Percentiles rank a stretch among this genome's conserved stretches.
Conservation (phyloP, 106 monocot species). For the Dioscorea zingiberensis region DNA sequence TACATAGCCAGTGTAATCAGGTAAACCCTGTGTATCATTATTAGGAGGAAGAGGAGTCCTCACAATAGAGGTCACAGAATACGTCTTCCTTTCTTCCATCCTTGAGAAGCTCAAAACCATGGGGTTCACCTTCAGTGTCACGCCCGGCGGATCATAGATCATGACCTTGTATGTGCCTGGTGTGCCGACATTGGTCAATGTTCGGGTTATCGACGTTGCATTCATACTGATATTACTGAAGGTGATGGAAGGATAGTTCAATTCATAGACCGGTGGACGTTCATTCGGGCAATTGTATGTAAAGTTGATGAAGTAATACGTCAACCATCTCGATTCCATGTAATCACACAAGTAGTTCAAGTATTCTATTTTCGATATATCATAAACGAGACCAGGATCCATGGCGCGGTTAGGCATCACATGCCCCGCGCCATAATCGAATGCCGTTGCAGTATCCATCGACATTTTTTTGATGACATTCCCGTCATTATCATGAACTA, state of each 20-base stretch:
- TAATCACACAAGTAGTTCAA: background rate
- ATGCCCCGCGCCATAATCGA: background rate
- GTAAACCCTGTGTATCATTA: too few species aligned
- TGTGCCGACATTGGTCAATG: conserved; percentile 51
- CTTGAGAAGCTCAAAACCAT: conserved; percentile 20
- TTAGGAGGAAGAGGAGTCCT: too few species aligned
- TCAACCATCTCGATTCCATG: too few species aligned
- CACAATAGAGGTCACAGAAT: background rate
- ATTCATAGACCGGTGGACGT: conserved; percentile 13
- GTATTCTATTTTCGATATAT: background rate
- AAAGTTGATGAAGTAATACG: conserved; percentile 3
- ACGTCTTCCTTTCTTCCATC: conserved; percentile 44
- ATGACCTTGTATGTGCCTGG: conserved; percentile 42
- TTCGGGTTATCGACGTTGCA: conserved; percentile 27
- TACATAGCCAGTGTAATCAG: conserved; percentile 14
- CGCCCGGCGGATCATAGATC: conserved; percentile 17
- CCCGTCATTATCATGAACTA: too few species aligned
- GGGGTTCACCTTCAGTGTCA: conserved; percentile 37
- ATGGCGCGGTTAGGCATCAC: background rate
- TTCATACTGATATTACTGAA: conserved; percentile 3
- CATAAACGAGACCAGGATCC: background rate
- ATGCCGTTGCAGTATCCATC: background rate
- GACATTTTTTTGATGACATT: too few species aligned
- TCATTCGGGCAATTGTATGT: conserved; percentile 27
- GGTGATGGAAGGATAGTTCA: conserved; percentile 72